These are phyloP conservation scores for Saturnispora halmiae DNA, from an alignment of 805 yeast genomes.

Conservation along the genomic window DNA sequence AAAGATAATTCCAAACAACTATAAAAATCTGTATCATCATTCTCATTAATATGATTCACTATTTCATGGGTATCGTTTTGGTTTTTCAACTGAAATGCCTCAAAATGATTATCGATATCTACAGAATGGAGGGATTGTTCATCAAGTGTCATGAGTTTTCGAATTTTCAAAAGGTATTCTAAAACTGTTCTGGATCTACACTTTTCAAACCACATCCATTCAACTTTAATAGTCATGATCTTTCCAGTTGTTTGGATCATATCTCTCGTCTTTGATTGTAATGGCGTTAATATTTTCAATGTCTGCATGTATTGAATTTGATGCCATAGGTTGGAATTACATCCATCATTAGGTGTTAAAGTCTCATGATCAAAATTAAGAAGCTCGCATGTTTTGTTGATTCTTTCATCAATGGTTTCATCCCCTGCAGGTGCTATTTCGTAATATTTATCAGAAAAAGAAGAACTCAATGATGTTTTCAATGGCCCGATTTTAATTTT, in stretches of 20 bases:
- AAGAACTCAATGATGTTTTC: constrained; percentile 21
- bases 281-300: constrained; percentile 43
- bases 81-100: neutral
- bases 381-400: constrained; percentile 29
- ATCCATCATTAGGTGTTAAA: neutral
- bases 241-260: constrained; percentile 36
- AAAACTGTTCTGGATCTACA: constrained; percentile 13
- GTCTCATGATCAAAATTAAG: constrained; percentile 12
- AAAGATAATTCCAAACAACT: constrained; percentile 7
- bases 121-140: too few relatives aligned
- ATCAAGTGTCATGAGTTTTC: constrained; percentile 26
- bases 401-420: constrained; percentile 25
- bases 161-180: constrained; percentile 13
- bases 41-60: constrained; percentile 4
- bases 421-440: constrained; percentile 20
- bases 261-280: constrained; percentile 45
- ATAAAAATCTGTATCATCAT: neutral
- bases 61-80: too few relatives aligned
- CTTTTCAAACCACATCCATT: constrained; percentile 49
- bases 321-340: constrained; percentile 28
- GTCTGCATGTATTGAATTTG: constrained; percentile 31
- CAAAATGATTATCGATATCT: too few relatives aligned
- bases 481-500: constrained; percentile 21
- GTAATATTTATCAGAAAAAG: constrained; percentile 6
- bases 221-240: constrained; percentile 42